Evolutionary conservation across 2,329 filamentous ascomycete genomes (phyloP).

Genomic region (Diaporthe sp.): DNA sequence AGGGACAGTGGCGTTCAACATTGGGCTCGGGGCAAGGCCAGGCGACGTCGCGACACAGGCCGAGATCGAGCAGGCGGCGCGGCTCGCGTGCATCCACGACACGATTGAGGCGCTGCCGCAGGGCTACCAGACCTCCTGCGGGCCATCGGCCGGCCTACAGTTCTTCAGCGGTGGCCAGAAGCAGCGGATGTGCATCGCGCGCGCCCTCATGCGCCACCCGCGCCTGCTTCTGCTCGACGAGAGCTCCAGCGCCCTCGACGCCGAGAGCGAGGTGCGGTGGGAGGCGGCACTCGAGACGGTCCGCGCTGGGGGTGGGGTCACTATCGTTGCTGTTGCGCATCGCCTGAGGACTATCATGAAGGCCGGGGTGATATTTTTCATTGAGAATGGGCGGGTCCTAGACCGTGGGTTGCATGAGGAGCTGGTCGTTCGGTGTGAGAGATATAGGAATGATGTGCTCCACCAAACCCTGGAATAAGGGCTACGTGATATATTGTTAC

Average conservation of each 20-base stretch:
- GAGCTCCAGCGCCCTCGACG: slow-evolving; percentile 83
- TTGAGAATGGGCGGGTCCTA: slow-evolving; percentile 67
- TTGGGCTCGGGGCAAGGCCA: slow-evolving; percentile 68
- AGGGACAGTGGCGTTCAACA: slow-evolving; percentile 69
- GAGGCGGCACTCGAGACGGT: slow-evolving; percentile 75
- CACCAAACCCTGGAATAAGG: slow-evolving; percentile 15
- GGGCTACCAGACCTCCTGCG: slow-evolving; percentile 76
- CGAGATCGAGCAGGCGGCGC: slow-evolving; percentile 77
- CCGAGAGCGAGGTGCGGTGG: slow-evolving; percentile 76
- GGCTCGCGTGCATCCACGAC: slow-evolving; percentile 79
- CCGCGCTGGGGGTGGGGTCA: slow-evolving; percentile 59
- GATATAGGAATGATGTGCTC: slow-evolving; percentile 22
- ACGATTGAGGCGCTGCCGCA: slow-evolving; percentile 73
- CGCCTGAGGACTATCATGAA: slow-evolving; percentile 54
- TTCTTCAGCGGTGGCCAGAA: slow-evolving; percentile 82
- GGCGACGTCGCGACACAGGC: slow-evolving; percentile 67
- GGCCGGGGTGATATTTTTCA: slow-evolving; percentile 65
- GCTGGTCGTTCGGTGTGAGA: slow-evolving; percentile 53
- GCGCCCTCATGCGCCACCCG: slow-evolving; percentile 80
- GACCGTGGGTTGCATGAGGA: slow-evolving; percentile 60
- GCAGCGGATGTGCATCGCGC: slow-evolving; percentile 83
- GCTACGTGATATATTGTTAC: too few species aligned
- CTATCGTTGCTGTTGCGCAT: slow-evolving; percentile 68
- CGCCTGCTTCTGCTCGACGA: slow-evolving; percentile 85
- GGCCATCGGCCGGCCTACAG: slow-evolving; percentile 78